These are phyloP conservation scores for Gonium pectorale DNA, from an alignment of 139 green algal species.

Conservation along the genomic window DNA sequence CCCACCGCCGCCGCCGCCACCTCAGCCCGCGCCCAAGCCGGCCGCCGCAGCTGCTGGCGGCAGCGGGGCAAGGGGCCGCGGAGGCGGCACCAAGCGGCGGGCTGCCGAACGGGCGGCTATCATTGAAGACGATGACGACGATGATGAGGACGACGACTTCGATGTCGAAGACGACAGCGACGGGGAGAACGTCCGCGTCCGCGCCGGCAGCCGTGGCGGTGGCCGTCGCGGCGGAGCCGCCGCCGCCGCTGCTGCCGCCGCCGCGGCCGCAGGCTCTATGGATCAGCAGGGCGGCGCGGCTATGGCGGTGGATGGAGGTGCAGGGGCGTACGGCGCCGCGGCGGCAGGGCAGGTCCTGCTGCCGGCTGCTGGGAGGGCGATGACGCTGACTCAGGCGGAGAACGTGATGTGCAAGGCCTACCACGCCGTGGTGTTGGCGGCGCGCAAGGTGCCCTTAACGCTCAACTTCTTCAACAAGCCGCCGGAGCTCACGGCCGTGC, in stretches of 20 bases:
- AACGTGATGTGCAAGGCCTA: conserved; percentile 25
- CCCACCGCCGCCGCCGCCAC: background rate
- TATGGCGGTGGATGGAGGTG: no score
- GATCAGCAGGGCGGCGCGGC: no score
- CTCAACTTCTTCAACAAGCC: conserved; percentile 3
- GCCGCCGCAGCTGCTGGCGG: background rate
- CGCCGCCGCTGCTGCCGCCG: background rate
- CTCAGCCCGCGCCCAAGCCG: background rate
- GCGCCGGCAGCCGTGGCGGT: background rate
- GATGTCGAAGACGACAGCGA: background rate
- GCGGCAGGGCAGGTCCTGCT: no score
- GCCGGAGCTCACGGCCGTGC: background rate
- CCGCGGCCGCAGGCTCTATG: no score
- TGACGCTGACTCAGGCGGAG: conserved; percentile 12
- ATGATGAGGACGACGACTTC: background rate
- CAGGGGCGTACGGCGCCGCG: no score
- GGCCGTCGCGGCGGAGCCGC: background rate
- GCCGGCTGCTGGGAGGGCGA: no score
- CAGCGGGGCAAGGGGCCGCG: background rate
- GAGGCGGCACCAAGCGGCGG: background rate
- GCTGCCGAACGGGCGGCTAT: no score
- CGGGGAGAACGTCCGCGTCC: background rate
- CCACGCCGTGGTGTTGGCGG: background rate
- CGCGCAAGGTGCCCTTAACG: background rate
- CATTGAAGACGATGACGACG: no score